Evolutionary conservation across 2,329 filamentous ascomycete species (phyloP), one percentile per base, ranked within the genome.

Genomic region (Xylaria polymorpha): DNA sequence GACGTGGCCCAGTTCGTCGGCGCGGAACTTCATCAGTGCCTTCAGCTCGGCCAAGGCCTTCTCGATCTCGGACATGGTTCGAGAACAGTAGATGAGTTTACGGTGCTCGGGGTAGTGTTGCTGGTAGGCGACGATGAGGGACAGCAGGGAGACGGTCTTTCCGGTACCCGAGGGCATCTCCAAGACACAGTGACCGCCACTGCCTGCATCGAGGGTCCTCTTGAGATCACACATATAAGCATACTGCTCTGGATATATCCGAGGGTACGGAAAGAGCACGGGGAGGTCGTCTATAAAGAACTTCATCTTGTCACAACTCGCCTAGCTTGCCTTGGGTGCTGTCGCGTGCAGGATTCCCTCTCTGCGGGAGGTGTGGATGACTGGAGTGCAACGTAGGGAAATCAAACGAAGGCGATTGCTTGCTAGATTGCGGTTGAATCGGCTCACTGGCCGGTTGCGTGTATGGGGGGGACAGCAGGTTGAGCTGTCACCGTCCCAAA

Each of bases 41-140:
- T 96, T 94, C 75, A 99, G 80, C 81, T 99, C 96, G 10, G 93
- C 93, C 61, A 99, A 82, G 0, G 97, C 96, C 82, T 99, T 99
- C 80, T 99, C 96, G 77, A 99, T 99, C 83, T 99, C 96, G 44
- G 96, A 99, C 94, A 99, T 99, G 66, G 96, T 99, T 90, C 96
- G 94, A 72, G 96, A 99, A 85, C 96, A 99, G 82, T 99, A 99
- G 65, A 99, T 98, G 61, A 99, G 89, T 82, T 99, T 99, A 65
- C 97, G 88, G 76, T 96, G 93, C 78, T 97, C 94, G 3, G 94
- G 94, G 77, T 95, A 94, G 79, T 94, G 91, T 79, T 96, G 93
- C 81, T 99, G 97, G 77, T 99, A 99, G 50, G 96, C 95, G 67
- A 99, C 90, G 77, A 99, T 99, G 74, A 99, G 88, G 0, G 96